These are phyloP conservation scores for Acanthamoeba triangularis DNA, from an alignment of 208 protist species.

Conservation along the genomic window DNA sequence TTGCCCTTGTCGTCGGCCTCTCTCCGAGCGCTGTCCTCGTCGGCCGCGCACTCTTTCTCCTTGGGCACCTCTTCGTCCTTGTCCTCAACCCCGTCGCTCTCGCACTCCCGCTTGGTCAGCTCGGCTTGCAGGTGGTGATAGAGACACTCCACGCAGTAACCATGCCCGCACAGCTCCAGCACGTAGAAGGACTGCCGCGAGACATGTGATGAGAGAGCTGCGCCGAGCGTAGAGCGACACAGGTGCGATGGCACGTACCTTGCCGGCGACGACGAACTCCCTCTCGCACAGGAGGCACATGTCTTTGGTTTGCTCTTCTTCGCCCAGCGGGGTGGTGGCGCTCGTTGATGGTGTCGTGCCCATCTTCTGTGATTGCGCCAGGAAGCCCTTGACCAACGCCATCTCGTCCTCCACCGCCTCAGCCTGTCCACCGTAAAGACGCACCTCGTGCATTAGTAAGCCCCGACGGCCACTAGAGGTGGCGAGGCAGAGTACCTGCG, in stretches of 20 bases:
- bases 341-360: background rate
- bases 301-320: background rate
- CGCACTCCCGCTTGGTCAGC: background rate
- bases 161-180: constrained; percentile 42
- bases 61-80: background rate
- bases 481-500: background rate
- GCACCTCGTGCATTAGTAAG: background rate
- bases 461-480: background rate
- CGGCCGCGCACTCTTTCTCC: background rate
- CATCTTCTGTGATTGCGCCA: background rate
- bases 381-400: constrained; percentile 28
- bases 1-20: background rate
- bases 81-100: background rate
- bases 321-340: background rate
- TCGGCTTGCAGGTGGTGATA: constrained; percentile 9
- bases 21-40: background rate
- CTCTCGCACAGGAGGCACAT: constrained; percentile 55
- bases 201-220: background rate
- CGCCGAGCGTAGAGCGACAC: background rate
- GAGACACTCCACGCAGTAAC: constrained; percentile 61
- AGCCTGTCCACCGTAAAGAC: background rate
- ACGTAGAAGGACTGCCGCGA: background rate
- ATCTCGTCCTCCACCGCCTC: constrained; percentile 1
- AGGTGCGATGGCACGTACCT: background rate
- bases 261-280: background rate